phyloP scores from a whole-genome alignment of 345 rosid species.

The Salix brachista region DNA sequence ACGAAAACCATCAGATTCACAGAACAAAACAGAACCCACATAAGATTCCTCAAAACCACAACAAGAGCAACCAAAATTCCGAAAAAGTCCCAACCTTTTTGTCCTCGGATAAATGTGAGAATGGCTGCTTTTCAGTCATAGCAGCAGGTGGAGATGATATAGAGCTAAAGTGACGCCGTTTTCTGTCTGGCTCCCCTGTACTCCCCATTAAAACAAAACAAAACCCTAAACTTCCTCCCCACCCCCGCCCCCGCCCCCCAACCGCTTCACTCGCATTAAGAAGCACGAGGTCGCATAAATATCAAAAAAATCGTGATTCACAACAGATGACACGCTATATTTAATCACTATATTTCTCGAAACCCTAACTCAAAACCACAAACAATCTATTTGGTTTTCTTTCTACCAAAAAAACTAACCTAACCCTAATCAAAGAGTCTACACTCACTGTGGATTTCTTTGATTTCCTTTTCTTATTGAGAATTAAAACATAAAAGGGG shows the following conservation, averaged over 20 bases:
- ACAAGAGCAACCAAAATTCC: background rate
- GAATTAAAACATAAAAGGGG: background rate
- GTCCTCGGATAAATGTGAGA: conserved; percentile 67
- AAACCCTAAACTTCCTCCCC: conserved; percentile 12
- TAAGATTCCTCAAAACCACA: background rate
- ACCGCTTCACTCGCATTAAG: conserved; percentile 10
- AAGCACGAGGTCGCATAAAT: background rate
- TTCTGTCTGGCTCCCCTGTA: conserved; percentile 87
- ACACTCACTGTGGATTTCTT: background rate
- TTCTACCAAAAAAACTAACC: background rate
- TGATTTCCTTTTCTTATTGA: background rate
- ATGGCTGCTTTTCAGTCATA: conserved; percentile 62
- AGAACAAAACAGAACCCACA: background rate
- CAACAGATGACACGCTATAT: background rate
- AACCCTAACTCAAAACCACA: conserved; percentile 20
- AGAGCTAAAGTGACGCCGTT: conserved; percentile 74
- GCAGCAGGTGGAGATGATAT: conserved; percentile 75
- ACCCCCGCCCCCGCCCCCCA: background rate
- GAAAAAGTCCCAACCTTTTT: conserved; percentile 46
- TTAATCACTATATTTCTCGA: background rate
- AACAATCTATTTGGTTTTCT: background rate
- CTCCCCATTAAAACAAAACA: conserved; percentile 59
- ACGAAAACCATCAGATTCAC: background rate
- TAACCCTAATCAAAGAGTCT: conserved; percentile 2
- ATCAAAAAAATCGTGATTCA: background rate